phyloP scores from a whole-genome alignment of 1,139 yeast species.

The Candida gigantensis region DNA sequence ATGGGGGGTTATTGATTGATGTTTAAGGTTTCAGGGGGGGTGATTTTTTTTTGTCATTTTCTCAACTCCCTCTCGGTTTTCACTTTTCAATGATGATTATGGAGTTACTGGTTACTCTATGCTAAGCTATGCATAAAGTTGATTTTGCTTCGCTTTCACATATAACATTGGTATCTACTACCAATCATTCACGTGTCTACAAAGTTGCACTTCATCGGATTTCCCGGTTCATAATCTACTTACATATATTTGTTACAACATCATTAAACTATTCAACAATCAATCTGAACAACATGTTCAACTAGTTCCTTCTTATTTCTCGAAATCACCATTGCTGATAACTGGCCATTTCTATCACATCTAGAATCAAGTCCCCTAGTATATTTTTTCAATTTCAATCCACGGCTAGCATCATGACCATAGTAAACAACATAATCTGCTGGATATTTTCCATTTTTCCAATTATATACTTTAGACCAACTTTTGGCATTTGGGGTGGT shows the following conservation, averaged over 20 bases:
- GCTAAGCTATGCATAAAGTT: too few species aligned
- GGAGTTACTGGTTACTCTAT: too few species aligned
- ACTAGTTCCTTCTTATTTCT: conserved; percentile 6
- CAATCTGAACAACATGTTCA: conserved; percentile 14
- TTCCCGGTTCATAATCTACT: too few species aligned
- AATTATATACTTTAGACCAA: conserved; percentile 69
- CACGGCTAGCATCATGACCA: conserved; percentile 87
- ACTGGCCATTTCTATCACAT: conserved; percentile 72
- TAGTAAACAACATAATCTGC: conserved; percentile 59
- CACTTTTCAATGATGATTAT: too few species aligned
- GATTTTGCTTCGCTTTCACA: too few species aligned
- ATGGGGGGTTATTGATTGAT: background rate
- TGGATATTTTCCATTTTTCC: conserved; percentile 40
- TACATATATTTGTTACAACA: too few species aligned
- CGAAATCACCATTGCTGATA: conserved; percentile 59
- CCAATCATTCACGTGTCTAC: too few species aligned
- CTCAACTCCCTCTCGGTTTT: too few species aligned
- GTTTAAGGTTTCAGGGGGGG: background rate
- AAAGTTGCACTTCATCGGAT: too few species aligned
- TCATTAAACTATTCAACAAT: conserved; percentile 9
- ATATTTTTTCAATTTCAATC: conserved; percentile 63
- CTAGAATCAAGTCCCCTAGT: conserved; percentile 82
- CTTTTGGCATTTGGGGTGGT: conserved; percentile 49
- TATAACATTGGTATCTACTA: too few species aligned
- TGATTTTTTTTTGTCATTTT: background rate